Conservation (phyloP, 2,329 filamentous ascomycete species). For the Dothideomycetidae sp. region DNA sequence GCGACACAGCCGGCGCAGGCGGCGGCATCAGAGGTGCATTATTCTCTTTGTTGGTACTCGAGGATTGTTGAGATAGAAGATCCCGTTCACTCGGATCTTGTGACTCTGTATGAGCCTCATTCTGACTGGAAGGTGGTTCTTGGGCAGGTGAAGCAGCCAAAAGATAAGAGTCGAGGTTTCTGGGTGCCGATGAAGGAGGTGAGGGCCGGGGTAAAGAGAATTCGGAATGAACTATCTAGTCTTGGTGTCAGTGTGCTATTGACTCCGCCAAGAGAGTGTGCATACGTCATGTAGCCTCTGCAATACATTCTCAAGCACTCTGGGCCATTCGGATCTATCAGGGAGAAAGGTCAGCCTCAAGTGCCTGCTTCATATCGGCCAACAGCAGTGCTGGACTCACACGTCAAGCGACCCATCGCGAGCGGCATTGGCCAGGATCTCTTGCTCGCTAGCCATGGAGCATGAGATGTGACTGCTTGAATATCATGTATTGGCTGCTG, state of each 20-base stretch:
- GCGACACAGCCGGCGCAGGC: conserved; percentile 50
- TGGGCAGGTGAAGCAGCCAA: conserved; percentile 11
- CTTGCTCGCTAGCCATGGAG: conserved; percentile 29
- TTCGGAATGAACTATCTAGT: conserved; percentile 57
- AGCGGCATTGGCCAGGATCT: conserved; percentile 41
- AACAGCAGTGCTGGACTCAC: conserved; percentile 33
- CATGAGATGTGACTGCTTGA: too few species aligned
- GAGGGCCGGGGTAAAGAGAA: conserved; percentile 57
- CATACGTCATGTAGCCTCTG: conserved; percentile 52
- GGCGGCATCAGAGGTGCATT: conserved; percentile 45
- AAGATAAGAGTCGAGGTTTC: conserved; percentile 19
- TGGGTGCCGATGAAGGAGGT: conserved; percentile 24
- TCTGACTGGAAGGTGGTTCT: conserved; percentile 9
- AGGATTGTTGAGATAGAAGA: conserved; percentile 16
- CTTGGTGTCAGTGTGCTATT: not conserved
- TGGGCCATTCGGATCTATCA: conserved; percentile 48
- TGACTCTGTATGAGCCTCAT: conserved; percentile 1
- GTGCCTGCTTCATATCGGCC: too few species aligned
- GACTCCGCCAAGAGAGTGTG: conserved; percentile 1
- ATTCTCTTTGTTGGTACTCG: conserved; percentile 55
- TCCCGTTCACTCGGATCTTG: conserved; percentile 5
- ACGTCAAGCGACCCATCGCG: conserved; percentile 44
- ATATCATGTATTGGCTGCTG: too few species aligned
- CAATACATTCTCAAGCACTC: conserved; percentile 50
- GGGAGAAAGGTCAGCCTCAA: conserved; percentile 26